phyloP scores from a whole-genome alignment of 192 early-diverging fungal species.

The Entophlyctis luteolus region DNA sequence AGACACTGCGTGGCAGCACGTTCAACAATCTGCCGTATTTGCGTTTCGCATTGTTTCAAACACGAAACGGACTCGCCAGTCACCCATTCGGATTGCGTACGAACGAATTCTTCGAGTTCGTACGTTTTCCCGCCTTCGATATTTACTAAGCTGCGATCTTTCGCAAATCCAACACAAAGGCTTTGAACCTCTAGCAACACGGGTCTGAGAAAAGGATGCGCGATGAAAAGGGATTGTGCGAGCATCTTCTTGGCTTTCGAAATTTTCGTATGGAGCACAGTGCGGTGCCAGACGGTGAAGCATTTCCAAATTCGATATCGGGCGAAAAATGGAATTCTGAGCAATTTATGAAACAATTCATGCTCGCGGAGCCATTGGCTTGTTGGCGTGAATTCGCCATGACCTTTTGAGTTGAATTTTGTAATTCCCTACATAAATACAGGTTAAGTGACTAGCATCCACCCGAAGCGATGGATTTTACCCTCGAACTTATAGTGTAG shows the following conservation, averaged over 20 bases:
- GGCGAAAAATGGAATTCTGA: slow-evolving; percentile 53
- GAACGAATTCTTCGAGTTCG: slow-evolving; percentile 45
- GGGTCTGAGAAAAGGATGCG: slow-evolving; percentile 44
- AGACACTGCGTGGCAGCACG: slow-evolving; percentile 41
- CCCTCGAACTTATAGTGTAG: slow-evolving; percentile 47
- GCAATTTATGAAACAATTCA: slow-evolving; percentile 46
- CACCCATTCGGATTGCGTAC: slow-evolving; percentile 46
- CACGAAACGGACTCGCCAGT: slow-evolving; percentile 18
- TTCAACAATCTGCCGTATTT: slow-evolving; percentile 40
- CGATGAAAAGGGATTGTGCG: slow-evolving; percentile 43
- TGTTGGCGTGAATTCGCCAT: slow-evolving; percentile 54
- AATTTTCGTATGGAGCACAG: slow-evolving; percentile 50
- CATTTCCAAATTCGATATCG: slow-evolving; percentile 59
- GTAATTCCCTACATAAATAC: slow-evolving; percentile 62
- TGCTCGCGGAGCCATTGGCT: slow-evolving; percentile 54
- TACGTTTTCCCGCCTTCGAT: slow-evolving; percentile 34
- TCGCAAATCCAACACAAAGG: slow-evolving; percentile 30
- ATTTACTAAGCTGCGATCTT: slow-evolving; percentile 30
- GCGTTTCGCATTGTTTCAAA: slow-evolving; percentile 41
- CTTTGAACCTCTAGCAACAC: slow-evolving; percentile 37
- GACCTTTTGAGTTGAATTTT: slow-evolving; percentile 43
- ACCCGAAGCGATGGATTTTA: too few species aligned
- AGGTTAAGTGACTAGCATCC: too few species aligned
- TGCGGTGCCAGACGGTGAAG: slow-evolving; percentile 50
- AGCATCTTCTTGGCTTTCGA: slow-evolving; percentile 31